Evolutionary conservation across 2,329 filamentous ascomycete genomes (phyloP).

Genomic region (Penicillium vulpinum): DNA sequence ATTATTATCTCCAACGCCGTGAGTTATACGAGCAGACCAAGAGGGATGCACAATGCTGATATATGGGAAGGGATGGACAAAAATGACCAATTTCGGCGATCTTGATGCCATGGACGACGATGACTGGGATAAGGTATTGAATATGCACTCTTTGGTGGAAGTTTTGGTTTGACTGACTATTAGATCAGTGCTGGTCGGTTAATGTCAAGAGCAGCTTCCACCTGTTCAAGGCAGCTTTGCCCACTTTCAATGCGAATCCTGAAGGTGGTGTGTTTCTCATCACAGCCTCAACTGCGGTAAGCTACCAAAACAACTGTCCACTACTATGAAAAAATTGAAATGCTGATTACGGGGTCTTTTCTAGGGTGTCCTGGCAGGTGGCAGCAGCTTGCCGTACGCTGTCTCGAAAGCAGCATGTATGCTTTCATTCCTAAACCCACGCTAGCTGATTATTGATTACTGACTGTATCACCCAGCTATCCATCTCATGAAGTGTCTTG

Average conservation of each 20-base stretch:
- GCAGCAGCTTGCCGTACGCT: constrained; percentile 68
- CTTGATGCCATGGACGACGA: constrained; percentile 59
- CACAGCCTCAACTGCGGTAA: constrained; percentile 62
- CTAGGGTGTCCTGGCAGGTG: constrained; percentile 52
- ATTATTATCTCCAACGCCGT: constrained; percentile 75
- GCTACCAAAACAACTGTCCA: constrained; percentile 17
- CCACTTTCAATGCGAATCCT: constrained; percentile 61
- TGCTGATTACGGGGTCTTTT: not conserved
- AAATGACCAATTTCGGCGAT: constrained; percentile 58
- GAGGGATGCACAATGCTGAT: not conserved
- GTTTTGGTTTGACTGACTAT: not conserved
- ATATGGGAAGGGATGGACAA: constrained; percentile 58
- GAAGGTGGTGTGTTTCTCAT: constrained; percentile 66
- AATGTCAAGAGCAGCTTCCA: constrained; percentile 60
- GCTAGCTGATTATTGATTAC: constrained; percentile 1
- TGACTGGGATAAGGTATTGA: constrained; percentile 62
- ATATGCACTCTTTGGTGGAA: not conserved
- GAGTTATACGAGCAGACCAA: constrained; percentile 16
- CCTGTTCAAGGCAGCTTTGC: constrained; percentile 58
- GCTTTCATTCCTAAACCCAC: constrained; percentile 9
- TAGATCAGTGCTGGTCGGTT: constrained; percentile 57
- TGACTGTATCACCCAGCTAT: constrained; percentile 47
- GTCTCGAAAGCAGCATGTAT: constrained; percentile 73
- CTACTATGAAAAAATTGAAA: not conserved
- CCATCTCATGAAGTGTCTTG: constrained; percentile 66